Conservation (phyloP, 1,284 basidiomycete genomes). For the Austroboletus novae-zelandiae region DNA sequence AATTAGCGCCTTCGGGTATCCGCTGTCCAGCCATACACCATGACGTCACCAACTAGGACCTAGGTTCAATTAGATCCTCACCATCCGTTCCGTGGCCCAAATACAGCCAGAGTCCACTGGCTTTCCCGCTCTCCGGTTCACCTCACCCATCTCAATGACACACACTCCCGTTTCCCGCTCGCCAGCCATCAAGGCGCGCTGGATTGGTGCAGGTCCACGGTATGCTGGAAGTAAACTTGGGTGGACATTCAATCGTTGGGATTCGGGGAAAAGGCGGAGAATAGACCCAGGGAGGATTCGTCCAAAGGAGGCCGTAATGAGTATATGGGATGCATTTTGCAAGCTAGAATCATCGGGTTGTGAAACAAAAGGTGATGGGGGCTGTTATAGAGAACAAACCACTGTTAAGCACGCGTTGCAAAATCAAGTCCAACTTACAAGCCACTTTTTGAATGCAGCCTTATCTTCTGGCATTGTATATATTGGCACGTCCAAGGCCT, state of each 20-base stretch:
- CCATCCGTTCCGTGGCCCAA: conserved; percentile 45
- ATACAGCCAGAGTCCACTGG: conserved; percentile 49
- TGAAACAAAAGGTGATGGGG: conserved; percentile 29
- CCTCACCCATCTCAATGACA: conserved; percentile 50
- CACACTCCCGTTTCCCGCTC: conserved; percentile 55
- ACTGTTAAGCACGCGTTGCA: conserved; percentile 27
- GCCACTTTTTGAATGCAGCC: conserved; percentile 53
- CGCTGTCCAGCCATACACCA: conserved; percentile 32
- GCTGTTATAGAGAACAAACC: conserved; percentile 25
- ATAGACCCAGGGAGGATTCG: conserved; percentile 67
- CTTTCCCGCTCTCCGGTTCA: conserved; percentile 37
- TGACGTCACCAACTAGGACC: conserved; percentile 56
- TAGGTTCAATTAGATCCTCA: conserved; percentile 7
- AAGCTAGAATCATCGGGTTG: conserved; percentile 29
- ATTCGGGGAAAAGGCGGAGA: conserved; percentile 52
- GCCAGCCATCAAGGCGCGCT: conserved; percentile 65
- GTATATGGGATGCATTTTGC: conserved; percentile 46
- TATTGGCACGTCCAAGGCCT: conserved; percentile 49
- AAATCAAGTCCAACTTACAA: conserved; percentile 36
- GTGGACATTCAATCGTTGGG: conserved; percentile 85
- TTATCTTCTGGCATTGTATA: conserved; percentile 57
- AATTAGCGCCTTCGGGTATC: conserved; percentile 42
- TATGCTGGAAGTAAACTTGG: conserved; percentile 88
- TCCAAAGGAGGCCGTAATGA: conserved; percentile 92
- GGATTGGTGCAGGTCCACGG: conserved; percentile 91